Percentiles rank a stretch among this genome's conserved stretches.
Evolutionary conservation across 2,329 filamentous ascomycete species (phyloP).

Genomic region (Acephala macrosclerotiorum): DNA sequence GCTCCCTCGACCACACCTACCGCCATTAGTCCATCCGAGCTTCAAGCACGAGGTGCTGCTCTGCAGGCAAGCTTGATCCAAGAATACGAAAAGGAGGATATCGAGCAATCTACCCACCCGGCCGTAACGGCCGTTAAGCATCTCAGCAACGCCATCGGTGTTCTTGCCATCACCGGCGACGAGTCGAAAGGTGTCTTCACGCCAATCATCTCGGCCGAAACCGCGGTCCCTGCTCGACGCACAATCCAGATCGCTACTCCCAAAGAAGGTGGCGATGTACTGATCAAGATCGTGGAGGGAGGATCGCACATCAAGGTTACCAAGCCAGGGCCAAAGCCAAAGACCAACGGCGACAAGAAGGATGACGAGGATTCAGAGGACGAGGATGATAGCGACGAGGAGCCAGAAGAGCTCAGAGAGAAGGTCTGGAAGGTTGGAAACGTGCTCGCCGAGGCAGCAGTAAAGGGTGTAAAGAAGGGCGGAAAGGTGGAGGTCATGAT

Average conservation of each 20-base stretch:
- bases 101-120: conserved; percentile 94
- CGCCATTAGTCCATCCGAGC: conserved; percentile 93
- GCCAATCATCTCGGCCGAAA: conserved; percentile 84
- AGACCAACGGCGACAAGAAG: conserved; percentile 65
- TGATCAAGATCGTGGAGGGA: conserved; percentile 89
- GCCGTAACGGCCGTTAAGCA: conserved; percentile 95
- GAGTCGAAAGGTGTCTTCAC: conserved; percentile 74
- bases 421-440: conserved; percentile 91
- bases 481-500: conserved; percentile 94
- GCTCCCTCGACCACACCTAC: conserved; percentile 80
- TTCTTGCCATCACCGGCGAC: conserved; percentile 70
- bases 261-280: conserved; percentile 83
- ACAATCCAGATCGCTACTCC: conserved; percentile 80
- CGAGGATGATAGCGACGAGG: conserved; percentile 74
- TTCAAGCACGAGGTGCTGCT: conserved; percentile 87
- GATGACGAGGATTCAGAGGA: conserved; percentile 62
- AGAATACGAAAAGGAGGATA: conserved; percentile 92
- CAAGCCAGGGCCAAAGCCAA: conserved; percentile 81
- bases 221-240: conserved; percentile 86
- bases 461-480: conserved; percentile 85
- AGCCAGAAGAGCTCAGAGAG: conserved; percentile 86
- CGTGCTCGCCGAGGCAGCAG: conserved; percentile 82
- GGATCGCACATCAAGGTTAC: conserved; percentile 91
- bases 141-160: conserved; percentile 86
- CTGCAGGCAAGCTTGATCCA: conserved; percentile 94